Evolutionary conservation across 1,139 yeast genomes (phyloP), one percentile per base, ranked within the genome.

Genomic region (Scheffersomyces titani): DNA sequence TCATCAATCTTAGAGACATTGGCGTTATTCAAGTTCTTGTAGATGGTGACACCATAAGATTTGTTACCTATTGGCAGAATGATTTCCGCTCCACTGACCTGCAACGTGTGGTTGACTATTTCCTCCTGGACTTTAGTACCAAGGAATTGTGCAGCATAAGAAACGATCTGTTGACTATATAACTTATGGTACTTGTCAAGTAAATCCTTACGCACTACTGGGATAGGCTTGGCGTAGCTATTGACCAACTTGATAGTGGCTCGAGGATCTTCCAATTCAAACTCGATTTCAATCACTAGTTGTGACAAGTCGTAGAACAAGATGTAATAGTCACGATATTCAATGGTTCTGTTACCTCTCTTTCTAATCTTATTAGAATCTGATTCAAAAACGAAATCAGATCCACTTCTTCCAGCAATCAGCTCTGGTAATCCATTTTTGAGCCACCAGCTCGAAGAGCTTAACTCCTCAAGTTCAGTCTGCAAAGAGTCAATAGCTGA

Each of bases 301-400:
- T 89, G 92, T 1, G 94, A 83, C 62, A 89, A 86, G 68, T 90
- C 96, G 59, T 84, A 85, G 69, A 87, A 89, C 51, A 92, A 72
- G 19, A 92, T 79, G 69, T 91, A 92, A 63, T 89, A 87, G 61
- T 90, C 94, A 57, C 88, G 80, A 59, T 84, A 80, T 6, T 79
- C 73, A 52, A 86, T 71, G 4, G 64, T 65, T 51, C 83, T 75
- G 22, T 85, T 84, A 13, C 86, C 85, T 62, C 97, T 84, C 66
- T 88, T 89, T 18, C 65, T 64, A 16, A 88, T 73, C 19, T 72
- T 69, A 57, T 81, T 75, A 21, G 85, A 83, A 54, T 92, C 97
- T 30, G 87, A 82, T 68, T 92, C 97, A 70, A 74, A 86, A 13
- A 83, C 73, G 54, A 84, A 69, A 47, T 88, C 86, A 54, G 73